Evolutionary conservation across 768 basidiomycete genomes (phyloP).

Genomic region (Xerocomus potaroensis): DNA sequence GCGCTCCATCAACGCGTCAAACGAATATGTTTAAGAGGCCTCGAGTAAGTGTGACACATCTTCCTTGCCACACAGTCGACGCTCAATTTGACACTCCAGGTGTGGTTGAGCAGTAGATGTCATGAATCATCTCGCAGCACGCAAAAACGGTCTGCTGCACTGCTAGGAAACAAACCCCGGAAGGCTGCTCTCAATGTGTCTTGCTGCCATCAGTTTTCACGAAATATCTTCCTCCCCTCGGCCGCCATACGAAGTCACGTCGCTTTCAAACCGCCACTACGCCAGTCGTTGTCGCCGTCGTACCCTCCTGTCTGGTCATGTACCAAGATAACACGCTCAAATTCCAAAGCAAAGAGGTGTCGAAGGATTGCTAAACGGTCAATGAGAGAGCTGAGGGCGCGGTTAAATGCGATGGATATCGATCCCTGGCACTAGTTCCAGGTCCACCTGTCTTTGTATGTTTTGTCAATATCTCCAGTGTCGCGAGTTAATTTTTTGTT

Average conservation of each 20-base stretch:
- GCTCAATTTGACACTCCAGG: conserved; percentile 1
- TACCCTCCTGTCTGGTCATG: conserved; percentile 13
- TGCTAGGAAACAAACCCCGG: neutral
- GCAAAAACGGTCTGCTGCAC: neutral
- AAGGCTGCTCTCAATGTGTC: neutral
- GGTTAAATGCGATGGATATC: conserved; percentile 11
- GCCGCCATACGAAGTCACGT: neutral
- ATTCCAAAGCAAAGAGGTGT: conserved; percentile 3
- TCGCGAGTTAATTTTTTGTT: neutral
- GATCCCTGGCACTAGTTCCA: conserved; percentile 4
- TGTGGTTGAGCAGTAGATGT: neutral
- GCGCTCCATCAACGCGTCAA: neutral
- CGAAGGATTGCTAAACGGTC: conserved; percentile 7
- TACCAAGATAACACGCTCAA: conserved; percentile 16
- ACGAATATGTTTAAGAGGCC: neutral
- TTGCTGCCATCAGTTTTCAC: conserved; percentile 1
- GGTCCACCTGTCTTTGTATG: conserved; percentile 1
- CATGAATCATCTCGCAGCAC: neutral
- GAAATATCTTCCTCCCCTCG: neutral
- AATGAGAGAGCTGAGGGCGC: conserved; percentile 7
- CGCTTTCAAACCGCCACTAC: neutral
- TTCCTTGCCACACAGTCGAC: neutral
- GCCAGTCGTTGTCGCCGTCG: neutral
- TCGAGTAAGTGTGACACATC: conserved; percentile 2
- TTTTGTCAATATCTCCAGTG: neutral